phyloP scores from a whole-genome alignment of 2,329 filamentous ascomycete species.

The Salinomyces thailandicus region DNA sequence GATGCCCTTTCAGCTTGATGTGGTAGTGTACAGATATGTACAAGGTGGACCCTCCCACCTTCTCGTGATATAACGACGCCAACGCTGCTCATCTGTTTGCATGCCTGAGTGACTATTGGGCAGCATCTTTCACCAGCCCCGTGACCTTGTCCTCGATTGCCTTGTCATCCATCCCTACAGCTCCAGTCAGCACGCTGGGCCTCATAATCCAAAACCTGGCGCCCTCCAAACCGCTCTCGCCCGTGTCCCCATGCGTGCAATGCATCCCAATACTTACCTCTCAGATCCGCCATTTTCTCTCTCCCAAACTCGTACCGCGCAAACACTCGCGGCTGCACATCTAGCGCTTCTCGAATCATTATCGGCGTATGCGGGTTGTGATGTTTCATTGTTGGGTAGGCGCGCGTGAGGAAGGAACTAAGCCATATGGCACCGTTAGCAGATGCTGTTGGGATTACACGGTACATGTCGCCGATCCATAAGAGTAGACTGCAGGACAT shows the following conservation, averaged over 20 bases:
- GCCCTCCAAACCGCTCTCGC: background rate
- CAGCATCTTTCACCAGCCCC: conserved; percentile 49
- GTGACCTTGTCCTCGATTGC: conserved; percentile 60
- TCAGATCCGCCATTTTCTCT: conserved; percentile 55
- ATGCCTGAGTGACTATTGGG: no score
- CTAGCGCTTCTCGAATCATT: conserved; percentile 82
- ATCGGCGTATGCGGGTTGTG: conserved; percentile 92
- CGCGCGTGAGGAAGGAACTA: conserved; percentile 76
- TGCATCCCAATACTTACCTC: conserved; percentile 47
- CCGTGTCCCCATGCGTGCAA: background rate
- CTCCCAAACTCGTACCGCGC: conserved; percentile 75
- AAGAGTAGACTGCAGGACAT: background rate
- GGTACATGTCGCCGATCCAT: background rate
- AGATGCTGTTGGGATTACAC: conserved; percentile 40
- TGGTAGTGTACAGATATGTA: no score
- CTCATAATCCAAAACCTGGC: no score
- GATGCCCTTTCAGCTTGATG: no score
- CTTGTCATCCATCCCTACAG: conserved; percentile 55
- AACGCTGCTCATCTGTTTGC: no score
- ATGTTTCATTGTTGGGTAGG: conserved; percentile 99
- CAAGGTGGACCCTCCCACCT: no score
- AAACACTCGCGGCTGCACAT: conserved; percentile 75
- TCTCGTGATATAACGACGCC: no score
- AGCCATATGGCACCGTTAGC: no score
- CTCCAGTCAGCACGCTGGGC: background rate